Evolutionary conservation across 805 yeast species (phyloP).

Genomic region (Yarrowia hollandica): DNA sequence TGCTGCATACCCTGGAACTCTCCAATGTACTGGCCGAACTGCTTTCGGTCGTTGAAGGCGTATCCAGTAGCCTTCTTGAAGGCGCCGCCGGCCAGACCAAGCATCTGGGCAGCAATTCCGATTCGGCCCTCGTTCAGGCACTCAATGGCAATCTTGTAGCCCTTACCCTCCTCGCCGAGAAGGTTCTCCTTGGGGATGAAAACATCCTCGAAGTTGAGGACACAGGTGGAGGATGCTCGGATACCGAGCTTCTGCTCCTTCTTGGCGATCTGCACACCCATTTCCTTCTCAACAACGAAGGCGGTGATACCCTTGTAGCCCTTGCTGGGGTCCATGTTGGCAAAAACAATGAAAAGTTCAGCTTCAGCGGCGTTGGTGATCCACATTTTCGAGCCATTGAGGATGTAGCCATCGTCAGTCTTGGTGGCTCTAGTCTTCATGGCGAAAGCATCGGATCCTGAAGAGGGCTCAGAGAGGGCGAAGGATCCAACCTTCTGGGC

Average conservation of each 20-base stretch:
- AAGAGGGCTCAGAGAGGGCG: conserved; percentile 45
- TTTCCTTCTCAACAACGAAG: conserved; percentile 45
- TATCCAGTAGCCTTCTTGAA: conserved; percentile 45
- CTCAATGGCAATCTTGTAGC: conserved; percentile 49
- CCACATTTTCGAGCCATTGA: conserved; percentile 50
- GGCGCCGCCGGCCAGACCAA: conserved; percentile 49
- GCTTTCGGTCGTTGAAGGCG: conserved; percentile 45
- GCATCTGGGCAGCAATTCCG: conserved; percentile 50
- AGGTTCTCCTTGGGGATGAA: conserved; percentile 46
- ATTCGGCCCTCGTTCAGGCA: conserved; percentile 49
- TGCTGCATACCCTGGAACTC: conserved; percentile 51
- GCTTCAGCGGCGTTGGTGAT: conserved; percentile 49
- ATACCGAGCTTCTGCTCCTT: conserved; percentile 49
- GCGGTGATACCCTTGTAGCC: conserved; percentile 50
- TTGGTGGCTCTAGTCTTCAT: conserved; percentile 44
- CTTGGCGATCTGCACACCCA: conserved; percentile 47
- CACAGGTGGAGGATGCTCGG: conserved; percentile 48
- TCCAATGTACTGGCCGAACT: conserved; percentile 47
- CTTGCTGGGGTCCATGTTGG: conserved; percentile 45
- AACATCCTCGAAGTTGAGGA: conserved; percentile 45
- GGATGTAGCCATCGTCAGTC: conserved; percentile 45
- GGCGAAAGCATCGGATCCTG: conserved; percentile 50
- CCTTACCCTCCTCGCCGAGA: conserved; percentile 48
- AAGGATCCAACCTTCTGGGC: conserved; percentile 44
- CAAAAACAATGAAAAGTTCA: conserved; percentile 45